Evolutionary conservation across 1,284 basidiomycete genomes (phyloP), one percentile per base, ranked within the genome.

Genomic region (Cryptococcus depauperatus): DNA sequence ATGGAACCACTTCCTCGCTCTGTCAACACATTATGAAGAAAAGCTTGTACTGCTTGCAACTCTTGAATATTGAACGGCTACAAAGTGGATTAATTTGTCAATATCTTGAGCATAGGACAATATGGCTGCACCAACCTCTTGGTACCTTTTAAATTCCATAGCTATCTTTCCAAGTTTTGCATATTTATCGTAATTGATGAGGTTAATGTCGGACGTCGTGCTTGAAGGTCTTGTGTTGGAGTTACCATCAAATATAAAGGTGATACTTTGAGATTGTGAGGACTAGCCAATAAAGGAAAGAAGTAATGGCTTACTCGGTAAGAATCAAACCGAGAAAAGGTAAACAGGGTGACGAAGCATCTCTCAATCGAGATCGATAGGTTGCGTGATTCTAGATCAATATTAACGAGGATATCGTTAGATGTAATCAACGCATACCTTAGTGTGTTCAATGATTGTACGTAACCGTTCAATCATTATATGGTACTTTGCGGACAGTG

Each of bases 151-250:
- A 77, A 97, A 87, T 59, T 93, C 90, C 74, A 85, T 81, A 25
- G 92, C 79, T 55, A 93, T 92, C 56, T 83, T 78, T 18, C 86
- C 85, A 46, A 96, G 78, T 68, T 90, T 91, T 64, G 85, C 82
- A 58, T 85, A 95, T 73, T 88, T 93, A 73, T 92, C 93, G 67
- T 95, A 92, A 71, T 98, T 98, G 66, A 97, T 77, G 39, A 98
- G 72, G 62, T 83, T 85, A 68, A 88, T 83, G 41, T 79, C 78
- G 2, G 83, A 75, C 44, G 82, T 81, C 48, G 79, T 68, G 1
- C 85, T 85, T 10, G 88, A 85, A n/a, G 82, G 77, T 52, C 93
- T 78, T 57, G 82, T 77, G 7, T 85, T 83, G 7, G 89, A 83
- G 67, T 97, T 97, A 30, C 93, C 93, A 62, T 95, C 93, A 43